phyloP scores from a whole-genome alignment of 192 early-diverging fungal species.

The Allomyces javanicus region DNA sequence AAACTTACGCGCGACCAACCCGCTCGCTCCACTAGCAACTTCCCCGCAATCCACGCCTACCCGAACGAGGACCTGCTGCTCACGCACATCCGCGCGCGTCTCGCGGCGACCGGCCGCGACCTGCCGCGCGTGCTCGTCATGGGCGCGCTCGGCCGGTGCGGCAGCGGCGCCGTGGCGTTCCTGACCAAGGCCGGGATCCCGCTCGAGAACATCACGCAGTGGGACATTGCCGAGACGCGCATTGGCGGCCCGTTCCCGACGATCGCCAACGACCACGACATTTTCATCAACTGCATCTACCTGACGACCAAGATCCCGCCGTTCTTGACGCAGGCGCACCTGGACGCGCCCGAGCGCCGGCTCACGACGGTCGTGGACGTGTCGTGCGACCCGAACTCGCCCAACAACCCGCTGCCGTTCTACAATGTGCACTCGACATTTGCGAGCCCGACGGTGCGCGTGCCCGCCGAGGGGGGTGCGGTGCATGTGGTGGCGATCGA shows the following conservation, averaged over 20 bases:
- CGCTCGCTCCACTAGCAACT: conserved; percentile 25
- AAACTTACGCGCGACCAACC: conserved; percentile 32
- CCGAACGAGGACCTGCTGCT: conserved; percentile 66
- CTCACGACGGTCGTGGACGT: conserved; percentile 82
- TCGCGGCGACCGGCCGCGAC: conserved; percentile 37
- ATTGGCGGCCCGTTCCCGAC: conserved; percentile 80
- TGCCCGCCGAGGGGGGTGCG: conserved; percentile 24
- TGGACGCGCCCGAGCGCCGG: conserved; percentile 38
- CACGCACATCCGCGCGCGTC: conserved; percentile 38
- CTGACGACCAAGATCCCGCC: conserved; percentile 79
- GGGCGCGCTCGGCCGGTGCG: conserved; percentile 91
- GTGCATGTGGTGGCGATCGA: conserved; percentile 89
- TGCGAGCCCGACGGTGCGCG: conserved; percentile 64
- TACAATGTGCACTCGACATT: conserved; percentile 87
- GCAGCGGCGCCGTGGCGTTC: conserved; percentile 69
- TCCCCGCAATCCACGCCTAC: conserved; percentile 62
- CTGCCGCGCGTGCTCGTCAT: conserved; percentile 83
- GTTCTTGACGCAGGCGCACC: conserved; percentile 68
- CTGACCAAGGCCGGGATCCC: conserved; percentile 63
- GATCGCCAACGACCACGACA: conserved; percentile 57
- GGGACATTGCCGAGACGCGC: conserved; percentile 90
- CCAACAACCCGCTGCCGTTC: conserved; percentile 91
- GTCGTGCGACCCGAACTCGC: conserved; percentile 90
- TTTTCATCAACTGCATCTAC: conserved; percentile 99
- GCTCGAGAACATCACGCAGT: conserved; percentile 69